Base-by-base conservation (phyloP, 257 asterid species). In the Solanum infundibuliforme region DNA sequence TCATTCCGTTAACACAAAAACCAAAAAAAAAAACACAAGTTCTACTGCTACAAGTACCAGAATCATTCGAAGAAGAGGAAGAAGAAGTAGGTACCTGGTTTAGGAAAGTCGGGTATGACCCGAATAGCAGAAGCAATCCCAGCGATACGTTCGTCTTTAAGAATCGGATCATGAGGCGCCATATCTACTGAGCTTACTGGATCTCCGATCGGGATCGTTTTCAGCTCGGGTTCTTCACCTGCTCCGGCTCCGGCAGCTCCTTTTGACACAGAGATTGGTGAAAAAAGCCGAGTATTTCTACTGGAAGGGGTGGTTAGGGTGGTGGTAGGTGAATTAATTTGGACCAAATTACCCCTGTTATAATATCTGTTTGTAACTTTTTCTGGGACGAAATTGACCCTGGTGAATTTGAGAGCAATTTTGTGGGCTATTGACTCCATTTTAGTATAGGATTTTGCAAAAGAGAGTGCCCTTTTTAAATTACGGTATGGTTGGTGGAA, bases 81-180 rank as follows among this genome's bases (percentile, higher is more conserved):
- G 31, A 68, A 73, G 27, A 55, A 74, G 2, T 10, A 69, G 68
- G 36, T 89, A 95, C 97, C 98, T 31, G 99, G 97, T 87, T 96
- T 95, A 5, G 98, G 99, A 77, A 96, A 96, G 89, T 96, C 96
- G 60, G 95, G 98, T 77, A 95, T 96, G 93, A 95, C 95, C 76
- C 98, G 93, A 46, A 96, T 96, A 90, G 94, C 55, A 48, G 96
- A 90, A 14, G 98, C 91, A 90, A 96, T 96, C 88, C 94, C 93
- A 18, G 93, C 39, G 92, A 95, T 92, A 39, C 98, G 98, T 8
- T 90, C 94, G 62, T 94, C 98, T 5, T 41, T 52, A 66, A 68
- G 91, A 43, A 75, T 90, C 35, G 88, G 83, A 39, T 82, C 87
- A 13, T 89, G 66, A 36, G 94, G 46, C 20, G 97, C 94, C 98